These are phyloP conservation scores for Fomitopsis schrenkii DNA, from an alignment of 1,284 basidiomycete species.

Conservation along the genomic window DNA sequence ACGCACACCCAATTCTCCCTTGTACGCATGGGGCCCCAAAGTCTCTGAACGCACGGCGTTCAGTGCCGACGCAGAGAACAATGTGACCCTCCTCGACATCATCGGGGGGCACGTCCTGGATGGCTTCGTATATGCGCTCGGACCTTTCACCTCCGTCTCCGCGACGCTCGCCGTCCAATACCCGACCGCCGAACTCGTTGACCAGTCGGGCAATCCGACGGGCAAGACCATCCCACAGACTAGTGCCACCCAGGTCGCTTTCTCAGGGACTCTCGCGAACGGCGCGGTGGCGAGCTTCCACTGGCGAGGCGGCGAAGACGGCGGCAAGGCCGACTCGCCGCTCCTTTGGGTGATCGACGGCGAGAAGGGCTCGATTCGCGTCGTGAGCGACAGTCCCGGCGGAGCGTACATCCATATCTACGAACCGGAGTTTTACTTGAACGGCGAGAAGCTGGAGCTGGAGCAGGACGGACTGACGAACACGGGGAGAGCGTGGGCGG, in stretches of 20 bases:
- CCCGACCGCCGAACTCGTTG: conserved; percentile 24
- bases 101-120: conserved; percentile 28
- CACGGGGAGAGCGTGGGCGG: conserved; percentile 23
- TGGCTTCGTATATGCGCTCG: conserved; percentile 25
- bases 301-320: conserved; percentile 21
- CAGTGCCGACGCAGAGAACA: conserved; percentile 14
- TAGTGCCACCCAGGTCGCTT: conserved; percentile 25
- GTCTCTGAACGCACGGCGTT: conserved; percentile 11
- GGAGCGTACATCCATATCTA: conserved; percentile 16
- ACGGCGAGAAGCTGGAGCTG: conserved; percentile 26
- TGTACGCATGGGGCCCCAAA: conserved; percentile 18
- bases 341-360: conserved; percentile 35
- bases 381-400: conserved; percentile 20
- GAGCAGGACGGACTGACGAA: conserved; percentile 13
- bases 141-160: conserved; percentile 27
- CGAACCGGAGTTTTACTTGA: conserved; percentile 24
- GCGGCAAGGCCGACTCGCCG: conserved; percentile 12
- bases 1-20: conserved; percentile 11
- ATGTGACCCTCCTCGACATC: conserved; percentile 26
- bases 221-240: conserved; percentile 18
- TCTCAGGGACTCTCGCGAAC: conserved; percentile 25
- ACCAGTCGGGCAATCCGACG: conserved; percentile 21
- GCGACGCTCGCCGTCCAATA: conserved; percentile 24
- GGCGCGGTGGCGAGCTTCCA: conserved; percentile 27
- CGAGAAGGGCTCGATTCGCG: conserved; percentile 29